Base-by-base conservation (phyloP, 225 moss, liverwort and hornwort genomes). In the Thuidium tamariscinum region DNA sequence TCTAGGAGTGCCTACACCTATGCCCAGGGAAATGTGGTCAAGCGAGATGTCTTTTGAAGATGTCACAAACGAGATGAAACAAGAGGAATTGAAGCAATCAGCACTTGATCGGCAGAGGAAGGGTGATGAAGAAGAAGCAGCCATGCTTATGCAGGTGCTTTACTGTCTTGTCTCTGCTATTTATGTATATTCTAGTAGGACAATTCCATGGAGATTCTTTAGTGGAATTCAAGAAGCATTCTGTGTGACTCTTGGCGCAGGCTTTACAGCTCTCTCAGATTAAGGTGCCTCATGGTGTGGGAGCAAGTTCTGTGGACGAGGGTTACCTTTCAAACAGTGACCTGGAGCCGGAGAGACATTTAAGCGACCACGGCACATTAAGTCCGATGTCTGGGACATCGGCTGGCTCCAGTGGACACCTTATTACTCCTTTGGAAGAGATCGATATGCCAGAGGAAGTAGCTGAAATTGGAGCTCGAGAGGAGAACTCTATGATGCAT, bases 121-220 rank as follows among this genome's bases (percentile, higher is more conserved):
- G 89, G 99, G 97, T 36, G 99, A 99, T 78, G 94, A 94, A 83
- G 96, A 97, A 90, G 99, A 99, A 91, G 95, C 56, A 77, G 97
- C 95, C 68, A 91, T 95, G 89, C 92, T 99, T 65, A 86, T 92
- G 85, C 89, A 93, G 93, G 85, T 88, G 56, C 82, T 88, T 72
- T 79, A 44, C 70, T 71, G 80, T 76, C 80, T 83, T 46, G 25
- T 77, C 48, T 83, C 82, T 74, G 65, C 55, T 82, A 64, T 64
- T 75, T 56, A 16, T 34, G 57, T 60, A 76, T 48, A 57, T 29
- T 78, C 39, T 66, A 30, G 61, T n/a, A 62, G 63, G 83, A 71
- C 16, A 82, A 48, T 63, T 71, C 79, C 57, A 76, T 62, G 37
- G 36, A 70, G 49, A 86, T 85, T 30, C 17, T 51, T 41, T 30